Base-by-base conservation (phyloP, 106 monocot genomes). In the Narthecium ossifragum region DNA sequence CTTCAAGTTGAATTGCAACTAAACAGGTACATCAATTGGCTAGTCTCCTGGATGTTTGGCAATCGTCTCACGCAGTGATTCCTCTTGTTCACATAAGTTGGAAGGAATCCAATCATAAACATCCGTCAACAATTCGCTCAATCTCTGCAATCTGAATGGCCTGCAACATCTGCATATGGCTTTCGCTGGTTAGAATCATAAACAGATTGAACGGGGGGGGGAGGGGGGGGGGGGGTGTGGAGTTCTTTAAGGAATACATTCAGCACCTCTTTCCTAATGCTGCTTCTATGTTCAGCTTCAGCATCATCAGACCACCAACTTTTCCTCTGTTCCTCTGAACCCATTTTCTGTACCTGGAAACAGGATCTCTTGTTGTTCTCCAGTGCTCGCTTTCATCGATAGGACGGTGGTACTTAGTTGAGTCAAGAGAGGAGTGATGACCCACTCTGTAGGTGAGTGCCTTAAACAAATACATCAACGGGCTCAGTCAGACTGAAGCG, bases 381-480 rank as follows among this genome's bases (percentile, higher is more conserved):
- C 90, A 90, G 23, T 86, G 90, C 65, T 96, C 86, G 10, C 90
- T 96, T 65, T 90, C 96, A 48, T 86, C 73, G 10, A 71, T 34
- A 0, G 86, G 53, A 3, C 96, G 71, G 36, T 96, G 71, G 36
- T 96, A 96, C 41, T 96, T 96, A 28, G 96, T 96, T 1, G 96
- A 96, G 63, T 90, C 96, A 55, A 90, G 90, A 8, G 96, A 96
- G 0, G 96, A 90, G 67, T 96, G 96, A 73, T 96, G 96, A 18
- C 96, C 83, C 0, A 79, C 86, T 78, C 96, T 72, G 46, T 90
- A 96, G 26, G 94, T 96, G 0, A 96, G 71, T 26, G 94, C 94
- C 94, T 94, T n/a, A 13, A 3, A 0, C 6, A 43, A 17, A 17
- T 43, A 17, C 14, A 43, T 43, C 43, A 43, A 43, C 43, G 18